Conservation (phyloP, 2,329 filamentous ascomycete genomes). For the Trichoderma atrobrunneum region DNA sequence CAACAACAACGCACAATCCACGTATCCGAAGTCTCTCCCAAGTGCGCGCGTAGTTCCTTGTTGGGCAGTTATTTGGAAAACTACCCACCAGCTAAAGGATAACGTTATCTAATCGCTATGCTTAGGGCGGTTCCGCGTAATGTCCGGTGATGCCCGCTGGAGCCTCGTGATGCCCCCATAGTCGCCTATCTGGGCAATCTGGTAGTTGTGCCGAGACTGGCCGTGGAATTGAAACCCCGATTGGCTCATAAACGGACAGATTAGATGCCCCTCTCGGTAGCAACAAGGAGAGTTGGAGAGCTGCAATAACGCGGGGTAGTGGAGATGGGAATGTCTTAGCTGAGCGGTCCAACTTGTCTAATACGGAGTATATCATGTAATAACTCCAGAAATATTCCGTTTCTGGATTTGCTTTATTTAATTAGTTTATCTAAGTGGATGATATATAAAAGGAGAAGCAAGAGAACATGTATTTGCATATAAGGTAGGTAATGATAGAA, state of each 20-base stretch:
- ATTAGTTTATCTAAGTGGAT: not conserved
- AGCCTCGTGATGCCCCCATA: slow-evolving; percentile 1
- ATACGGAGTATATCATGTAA: not conserved
- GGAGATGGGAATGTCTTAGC: not conserved
- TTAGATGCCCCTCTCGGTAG: slow-evolving; percentile 10
- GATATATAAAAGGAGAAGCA: not conserved
- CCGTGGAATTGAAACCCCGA: slow-evolving; percentile 2
- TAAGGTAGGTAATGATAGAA: too few species aligned
- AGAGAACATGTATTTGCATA: not conserved
- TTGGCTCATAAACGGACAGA: not conserved
- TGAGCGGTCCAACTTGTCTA: not conserved
- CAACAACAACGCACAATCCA: slow-evolving; percentile 10
- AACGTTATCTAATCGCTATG: slow-evolving; percentile 6
- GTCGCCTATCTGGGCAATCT: slow-evolving; percentile 13
- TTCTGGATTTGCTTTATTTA: not conserved
- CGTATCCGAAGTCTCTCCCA: not conserved
- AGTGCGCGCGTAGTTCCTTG: not conserved
- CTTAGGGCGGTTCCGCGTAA: not conserved
- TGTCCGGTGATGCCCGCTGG: slow-evolving; percentile 1
- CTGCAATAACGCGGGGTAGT: slow-evolving; percentile 15
- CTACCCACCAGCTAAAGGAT: not conserved
- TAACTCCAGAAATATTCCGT: not conserved
- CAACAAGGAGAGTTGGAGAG: not conserved
- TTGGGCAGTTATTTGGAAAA: slow-evolving; percentile 5
- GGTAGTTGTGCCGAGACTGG: slow-evolving; percentile 17